Base-by-base conservation (phyloP, 495 filamentous ascomycete genomes). In the Trypethelium eluteriae region DNA sequence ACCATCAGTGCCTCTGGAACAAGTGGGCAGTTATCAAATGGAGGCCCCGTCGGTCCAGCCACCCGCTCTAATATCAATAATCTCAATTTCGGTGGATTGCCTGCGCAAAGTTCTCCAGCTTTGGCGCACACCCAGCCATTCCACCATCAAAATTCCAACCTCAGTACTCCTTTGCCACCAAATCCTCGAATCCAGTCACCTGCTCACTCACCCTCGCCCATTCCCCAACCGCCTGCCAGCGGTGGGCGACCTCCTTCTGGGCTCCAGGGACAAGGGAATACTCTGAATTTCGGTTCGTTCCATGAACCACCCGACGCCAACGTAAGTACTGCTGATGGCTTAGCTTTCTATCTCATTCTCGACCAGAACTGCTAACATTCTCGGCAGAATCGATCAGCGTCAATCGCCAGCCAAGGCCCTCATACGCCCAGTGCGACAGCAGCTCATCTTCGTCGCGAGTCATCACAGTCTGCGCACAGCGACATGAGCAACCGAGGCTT, bases 1-100 rank as follows among this genome's bases (percentile, higher is more conserved):
- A 94, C 90, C 65, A 95, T 96, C 79, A 92, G 83, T 73, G 87
- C 91, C 62, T 84, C 87, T 68, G 89, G 89, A 46, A 84, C 89
- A 14, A 88, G 82, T 64, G 86, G 87, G 68, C 87, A 88, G 70
- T 85, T 86, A 63, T 84, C 88, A 38, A 94, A 95, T 79, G 90
- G 91, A 69, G 86, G 84, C 61, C 82, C 86, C 3, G 80, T 83
- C 50, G 80, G 82, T 57, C 76, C 76, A 70, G 84, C 85, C 72
- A 79, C 81, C 68, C 83, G 83, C 59, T 82, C 84, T 63, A 83
- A 79, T 64, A 88, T 86, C 64, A 84, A 86, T 66, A 83, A 79
- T 64, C 88, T 86, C 64, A 84, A 86, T 66, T 96, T 96, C 74
- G 92, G 92, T 67, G 89, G 86, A 69, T 77, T 84, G 65, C 82